A percentile compares a stretch with the other conserved stretches of the same genome.
Conservation (phyloP, 1,284 basidiomycete genomes). For the Puccinia brachypodii region DNA sequence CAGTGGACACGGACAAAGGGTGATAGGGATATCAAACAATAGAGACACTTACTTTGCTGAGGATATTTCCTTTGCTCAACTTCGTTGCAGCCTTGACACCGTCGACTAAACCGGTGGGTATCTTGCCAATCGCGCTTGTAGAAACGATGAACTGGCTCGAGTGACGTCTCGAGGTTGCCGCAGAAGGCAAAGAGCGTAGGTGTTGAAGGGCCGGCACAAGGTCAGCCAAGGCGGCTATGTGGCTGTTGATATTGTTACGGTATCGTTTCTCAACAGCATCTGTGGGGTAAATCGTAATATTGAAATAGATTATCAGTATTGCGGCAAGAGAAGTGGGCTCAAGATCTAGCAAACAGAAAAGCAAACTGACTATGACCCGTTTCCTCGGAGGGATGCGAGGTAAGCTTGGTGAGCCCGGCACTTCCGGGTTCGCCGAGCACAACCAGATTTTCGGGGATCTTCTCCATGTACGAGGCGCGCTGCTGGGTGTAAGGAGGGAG, state of each 20-base stretch:
- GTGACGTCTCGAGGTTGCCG: constrained; percentile 51
- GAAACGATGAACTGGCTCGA: constrained; percentile 53
- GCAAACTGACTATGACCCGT: constrained; percentile 35
- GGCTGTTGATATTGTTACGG: constrained; percentile 54
- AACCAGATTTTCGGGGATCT: constrained; percentile 27
- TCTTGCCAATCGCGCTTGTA: constrained; percentile 49
- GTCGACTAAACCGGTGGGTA: constrained; percentile 52
- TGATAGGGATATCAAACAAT: too few relatives aligned
- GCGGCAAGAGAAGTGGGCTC: not conserved
- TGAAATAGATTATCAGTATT: not conserved
- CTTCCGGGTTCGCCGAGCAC: not conserved
- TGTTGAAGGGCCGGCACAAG: constrained; percentile 52
- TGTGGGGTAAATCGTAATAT: constrained; percentile 4
- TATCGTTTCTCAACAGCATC: constrained; percentile 54
- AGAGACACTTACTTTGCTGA: constrained; percentile 49
- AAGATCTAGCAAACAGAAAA: not conserved
- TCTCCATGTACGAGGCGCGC: constrained; percentile 21
- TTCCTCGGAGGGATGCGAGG: constrained; percentile 15
- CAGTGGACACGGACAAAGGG: too few relatives aligned
- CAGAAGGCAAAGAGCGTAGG: constrained; percentile 52
- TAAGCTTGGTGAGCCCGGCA: not conserved
- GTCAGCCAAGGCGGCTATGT: constrained; percentile 52
- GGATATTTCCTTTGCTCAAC: constrained; percentile 52
- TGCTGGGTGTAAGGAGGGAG: not conserved
- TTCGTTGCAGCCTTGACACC: constrained; percentile 53